Evolutionary conservation across 192 early-diverging fungal species (phyloP), one percentile per base, ranked within the genome.

Genomic region (Jimgerdemannia flammicorona): DNA sequence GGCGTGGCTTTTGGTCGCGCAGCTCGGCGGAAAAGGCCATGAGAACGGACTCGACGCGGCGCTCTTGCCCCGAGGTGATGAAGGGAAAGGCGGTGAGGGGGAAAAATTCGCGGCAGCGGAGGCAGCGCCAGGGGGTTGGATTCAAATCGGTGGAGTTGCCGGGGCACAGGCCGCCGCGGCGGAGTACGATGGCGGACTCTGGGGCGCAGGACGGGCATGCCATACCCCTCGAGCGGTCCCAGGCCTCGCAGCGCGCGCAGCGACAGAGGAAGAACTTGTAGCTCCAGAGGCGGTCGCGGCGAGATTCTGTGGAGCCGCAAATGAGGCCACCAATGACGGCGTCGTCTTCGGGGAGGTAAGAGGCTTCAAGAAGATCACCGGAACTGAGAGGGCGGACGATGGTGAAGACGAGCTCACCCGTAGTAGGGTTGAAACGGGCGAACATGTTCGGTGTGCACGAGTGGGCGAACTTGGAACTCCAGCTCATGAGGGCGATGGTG

Each of bases 391-490:
- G 63, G 6, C 72, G 72, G 17, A 72, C 76, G 3, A 71, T 66
- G 0, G 77, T 79, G 40, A 78, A 76, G 3, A 76, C 72, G 75
- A 82, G 78, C 4, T 74, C 44, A 68, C 72, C 44, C 39, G 64
- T 42, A 3, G 74, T 19, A 42, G 73, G 72, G 3, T 82, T 78
- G 59, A 70, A 82, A 49, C 74, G 81, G 3, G 79, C 43, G 41
- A 82, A 74, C 49, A 82, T 49, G 43, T 78, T 78, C 8, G 81
- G 81, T 67, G 81, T 67, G 40, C 81, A 82, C 3, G 81, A 78
- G 63, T 82, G 81, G 7, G 81, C 74, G 43, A 78, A 79, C 59
- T 82, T 82, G 39, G 81, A 82, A 2, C 81, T 77, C 81, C 81
- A 82, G 1, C 59, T 42, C 40, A 82, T 29, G 8, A 82, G 42